phyloP scores from a whole-genome alignment of 768 basidiomycete genomes.

The Chlorophyllum brunneum region DNA sequence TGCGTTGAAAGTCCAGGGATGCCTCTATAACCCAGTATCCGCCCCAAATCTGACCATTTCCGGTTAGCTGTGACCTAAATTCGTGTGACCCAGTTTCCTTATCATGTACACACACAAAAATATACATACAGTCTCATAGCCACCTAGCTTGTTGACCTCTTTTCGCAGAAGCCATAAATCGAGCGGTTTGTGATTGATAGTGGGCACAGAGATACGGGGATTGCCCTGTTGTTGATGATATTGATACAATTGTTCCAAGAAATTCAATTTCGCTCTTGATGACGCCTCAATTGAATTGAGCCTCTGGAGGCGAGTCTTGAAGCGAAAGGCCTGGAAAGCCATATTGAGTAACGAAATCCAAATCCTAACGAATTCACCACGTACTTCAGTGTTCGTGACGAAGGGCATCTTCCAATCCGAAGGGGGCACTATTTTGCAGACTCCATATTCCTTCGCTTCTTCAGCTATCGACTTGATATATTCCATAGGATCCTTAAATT shows the following conservation, averaged over 20 bases:
- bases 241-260: slow-evolving; percentile 93
- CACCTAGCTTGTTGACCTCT: slow-evolving; percentile 87
- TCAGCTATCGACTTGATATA: slow-evolving; percentile 84
- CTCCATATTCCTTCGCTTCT: slow-evolving; percentile 72
- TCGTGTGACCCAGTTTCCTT: slow-evolving; percentile 15
- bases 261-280: slow-evolving; percentile 94
- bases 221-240: slow-evolving; percentile 97
- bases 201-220: slow-evolving; percentile 85
- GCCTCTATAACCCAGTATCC: slow-evolving; percentile 77
- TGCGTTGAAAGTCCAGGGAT: slow-evolving; percentile 81
- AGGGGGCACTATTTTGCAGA: slow-evolving; percentile 96
- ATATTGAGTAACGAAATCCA: slow-evolving; percentile 30
- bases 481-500: slow-evolving; percentile 91
- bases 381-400: slow-evolving; percentile 88
- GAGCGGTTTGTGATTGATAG: slow-evolving; percentile 87
- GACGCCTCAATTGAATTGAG: slow-evolving; percentile 97
- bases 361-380: slow-evolving; percentile 22
- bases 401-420: slow-evolving; percentile 95
- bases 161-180: slow-evolving; percentile 93
- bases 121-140: slow-evolving; percentile 72
- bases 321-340: slow-evolving; percentile 72
- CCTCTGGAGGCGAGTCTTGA: slow-evolving; percentile 92
- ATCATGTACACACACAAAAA: slow-evolving; percentile 12
- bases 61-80: slow-evolving; percentile 75
- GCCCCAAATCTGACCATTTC: slow-evolving; percentile 87